These are phyloP conservation scores for Ophiostoma ips DNA, from an alignment of 2,329 filamentous ascomycete species.

Conservation along the genomic window DNA sequence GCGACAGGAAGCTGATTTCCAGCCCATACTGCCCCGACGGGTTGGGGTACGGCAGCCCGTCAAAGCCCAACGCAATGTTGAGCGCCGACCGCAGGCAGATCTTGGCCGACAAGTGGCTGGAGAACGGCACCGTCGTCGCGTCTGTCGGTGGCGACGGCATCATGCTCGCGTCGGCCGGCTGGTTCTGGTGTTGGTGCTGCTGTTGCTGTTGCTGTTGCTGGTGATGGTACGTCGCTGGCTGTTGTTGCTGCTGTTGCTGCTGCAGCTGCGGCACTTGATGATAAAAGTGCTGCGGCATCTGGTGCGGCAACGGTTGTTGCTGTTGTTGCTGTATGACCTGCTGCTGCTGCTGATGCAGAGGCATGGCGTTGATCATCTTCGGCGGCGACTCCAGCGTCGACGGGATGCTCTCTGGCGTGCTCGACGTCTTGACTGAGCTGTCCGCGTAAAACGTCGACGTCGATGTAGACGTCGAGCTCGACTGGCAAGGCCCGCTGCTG, in stretches of 20 bases:
- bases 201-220: background rate
- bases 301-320: background rate
- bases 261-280: background rate
- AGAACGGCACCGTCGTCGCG: slow-evolving; percentile 23
- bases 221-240: too few species aligned
- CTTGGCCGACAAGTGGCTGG: slow-evolving; percentile 31
- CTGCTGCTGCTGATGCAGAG: background rate
- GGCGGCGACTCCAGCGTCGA: background rate
- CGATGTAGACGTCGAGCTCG: background rate
- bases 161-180: background rate
- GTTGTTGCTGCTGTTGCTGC: background rate
- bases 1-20: slow-evolving; percentile 21
- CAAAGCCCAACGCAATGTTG: slow-evolving; percentile 32
- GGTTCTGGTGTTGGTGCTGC: background rate
- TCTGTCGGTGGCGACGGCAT: background rate
- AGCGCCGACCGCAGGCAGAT: slow-evolving; percentile 35
- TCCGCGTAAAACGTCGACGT: background rate
- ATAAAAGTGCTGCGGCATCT: background rate
- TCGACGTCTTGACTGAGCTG: background rate
- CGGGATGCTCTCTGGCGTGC: slow-evolving; percentile 1
- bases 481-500: too few species aligned
- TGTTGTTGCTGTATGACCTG: background rate
- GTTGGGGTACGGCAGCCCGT: slow-evolving; percentile 31
- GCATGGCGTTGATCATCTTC: background rate
- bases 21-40: slow-evolving; percentile 23